These are phyloP conservation scores for Pichia sp. DNA, from an alignment of 1,139 yeast genomes.

Conservation along the genomic window DNA sequence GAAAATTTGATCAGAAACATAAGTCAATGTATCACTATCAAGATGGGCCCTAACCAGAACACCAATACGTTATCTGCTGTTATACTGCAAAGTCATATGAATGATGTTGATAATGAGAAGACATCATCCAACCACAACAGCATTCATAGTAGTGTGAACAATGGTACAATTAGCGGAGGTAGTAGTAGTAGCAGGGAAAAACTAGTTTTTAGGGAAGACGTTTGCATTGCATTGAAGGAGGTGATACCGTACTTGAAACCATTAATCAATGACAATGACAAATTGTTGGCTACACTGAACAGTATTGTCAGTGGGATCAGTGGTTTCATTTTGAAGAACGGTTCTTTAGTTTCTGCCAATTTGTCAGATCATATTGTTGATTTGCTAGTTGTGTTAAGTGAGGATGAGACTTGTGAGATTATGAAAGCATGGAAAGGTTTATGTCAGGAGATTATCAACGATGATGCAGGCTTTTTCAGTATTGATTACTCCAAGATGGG, in stretches of 20 bases:
- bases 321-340: constrained; percentile 41
- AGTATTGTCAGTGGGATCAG: constrained; percentile 43
- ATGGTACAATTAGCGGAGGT: neutral
- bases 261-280: constrained; percentile 53
- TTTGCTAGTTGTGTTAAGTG: constrained; percentile 33
- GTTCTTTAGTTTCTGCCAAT: constrained; percentile 34
- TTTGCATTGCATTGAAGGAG: constrained; percentile 36
- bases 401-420: constrained; percentile 36
- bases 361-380: constrained; percentile 36
- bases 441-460: constrained; percentile 51
- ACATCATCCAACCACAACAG: neutral
- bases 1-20: constrained; percentile 60
- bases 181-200: constrained; percentile 17
- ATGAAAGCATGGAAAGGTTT: constrained; percentile 50
- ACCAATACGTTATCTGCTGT: constrained; percentile 12
- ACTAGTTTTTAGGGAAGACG: constrained; percentile 34
- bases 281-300: constrained; percentile 40
- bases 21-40: constrained; percentile 37
- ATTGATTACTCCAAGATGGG: constrained; percentile 25
- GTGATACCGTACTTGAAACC: constrained; percentile 41
- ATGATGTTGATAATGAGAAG: constrained; percentile 1
- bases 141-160: neutral
- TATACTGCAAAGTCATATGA: constrained; percentile 5
- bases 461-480: constrained; percentile 42
- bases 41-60: constrained; percentile 15